Percentiles rank a stretch among this genome's conserved stretches.
phyloP scores from a whole-genome alignment of 2,329 filamentous ascomycete genomes.

The Neofusicoccum sp. region DNA sequence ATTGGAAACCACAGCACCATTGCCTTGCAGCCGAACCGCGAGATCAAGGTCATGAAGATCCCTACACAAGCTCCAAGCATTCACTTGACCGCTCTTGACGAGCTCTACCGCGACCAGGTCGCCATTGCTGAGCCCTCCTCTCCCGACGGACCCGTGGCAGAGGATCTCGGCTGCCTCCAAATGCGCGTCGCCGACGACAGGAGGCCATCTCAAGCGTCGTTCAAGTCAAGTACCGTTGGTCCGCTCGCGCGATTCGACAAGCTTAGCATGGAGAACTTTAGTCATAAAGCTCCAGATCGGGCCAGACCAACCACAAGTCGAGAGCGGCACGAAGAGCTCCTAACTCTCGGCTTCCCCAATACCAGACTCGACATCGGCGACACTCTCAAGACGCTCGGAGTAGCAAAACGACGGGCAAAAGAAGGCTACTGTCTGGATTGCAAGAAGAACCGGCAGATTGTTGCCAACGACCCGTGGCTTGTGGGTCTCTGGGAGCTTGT shows the following conservation, averaged over 20 bases:
- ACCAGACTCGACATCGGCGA: conserved; percentile 34
- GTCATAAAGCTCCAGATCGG: conserved; percentile 29
- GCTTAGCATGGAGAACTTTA: conserved; percentile 33
- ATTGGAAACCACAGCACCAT: conserved; percentile 52
- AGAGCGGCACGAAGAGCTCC: conserved; percentile 37
- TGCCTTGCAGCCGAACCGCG: conserved; percentile 52
- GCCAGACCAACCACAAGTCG: conserved; percentile 32
- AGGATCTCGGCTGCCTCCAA: conserved; percentile 32
- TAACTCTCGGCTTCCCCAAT: conserved; percentile 36
- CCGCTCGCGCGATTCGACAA: conserved; percentile 27
- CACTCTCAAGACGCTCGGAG: conserved; percentile 33
- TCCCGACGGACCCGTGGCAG: conserved; percentile 31
- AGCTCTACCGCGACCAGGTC: conserved; percentile 39
- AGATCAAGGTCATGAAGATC: conserved; percentile 50
- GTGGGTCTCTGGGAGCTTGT: conserved; percentile 77
- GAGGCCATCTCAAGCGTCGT: neutral
- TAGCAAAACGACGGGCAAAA: conserved; percentile 54
- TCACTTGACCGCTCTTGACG: conserved; percentile 44
- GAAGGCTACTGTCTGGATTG: conserved; percentile 61
- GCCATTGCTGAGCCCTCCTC: conserved; percentile 32
- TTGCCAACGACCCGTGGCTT: conserved; percentile 71
- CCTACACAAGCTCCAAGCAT: conserved; percentile 44
- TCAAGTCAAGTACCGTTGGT: conserved; percentile 2
- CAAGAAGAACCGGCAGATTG: conserved; percentile 63
- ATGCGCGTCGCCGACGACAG: neutral